Percentiles rank a stretch among this genome's conserved stretches.
Evolutionary conservation across 208 protist genomes (phyloP).

Genomic region (Endotrypanum monterogeii): DNA sequence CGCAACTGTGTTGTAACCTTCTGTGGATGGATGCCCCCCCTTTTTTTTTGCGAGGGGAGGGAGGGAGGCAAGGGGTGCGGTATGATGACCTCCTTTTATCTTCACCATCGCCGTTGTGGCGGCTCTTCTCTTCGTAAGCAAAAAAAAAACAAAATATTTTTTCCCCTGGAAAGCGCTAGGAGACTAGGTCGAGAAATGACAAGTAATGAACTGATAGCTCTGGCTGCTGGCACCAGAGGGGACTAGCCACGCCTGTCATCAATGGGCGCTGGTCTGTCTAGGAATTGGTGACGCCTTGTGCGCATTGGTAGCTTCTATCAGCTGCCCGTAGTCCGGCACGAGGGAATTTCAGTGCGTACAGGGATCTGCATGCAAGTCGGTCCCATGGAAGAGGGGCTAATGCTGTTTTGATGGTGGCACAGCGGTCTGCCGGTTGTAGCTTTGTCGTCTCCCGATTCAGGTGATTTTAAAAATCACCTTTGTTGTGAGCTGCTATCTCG

Average conservation of each 20-base stretch:
- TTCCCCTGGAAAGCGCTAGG: not conserved
- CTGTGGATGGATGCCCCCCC: not conserved
- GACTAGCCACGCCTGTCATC: not conserved
- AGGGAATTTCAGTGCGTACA: not conserved
- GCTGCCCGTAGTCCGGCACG: too few species aligned
- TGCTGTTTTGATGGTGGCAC: not conserved
- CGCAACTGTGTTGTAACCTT: too few species aligned
- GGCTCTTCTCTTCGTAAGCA: not conserved
- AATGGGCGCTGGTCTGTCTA: not conserved
- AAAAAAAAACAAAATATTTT: not conserved
- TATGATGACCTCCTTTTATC: not conserved
- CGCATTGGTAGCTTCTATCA: not conserved
- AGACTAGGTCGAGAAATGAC: too few species aligned
- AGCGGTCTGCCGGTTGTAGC: not conserved
- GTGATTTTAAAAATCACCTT: too few species aligned
- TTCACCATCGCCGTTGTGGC: not conserved
- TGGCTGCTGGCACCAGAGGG: not conserved
- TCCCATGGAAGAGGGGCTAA: too few species aligned
- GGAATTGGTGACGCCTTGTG: too few species aligned
- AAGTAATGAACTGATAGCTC: not conserved
- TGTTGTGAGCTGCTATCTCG: not conserved
- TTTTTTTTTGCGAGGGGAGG: too few species aligned
- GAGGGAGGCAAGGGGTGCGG: too few species aligned
- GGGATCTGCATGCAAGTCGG: not conserved
- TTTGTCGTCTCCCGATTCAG: not conserved